These are phyloP conservation scores for Kodamaea kakaduensis DNA, from an alignment of 805 yeast species.

Conservation along the genomic window DNA sequence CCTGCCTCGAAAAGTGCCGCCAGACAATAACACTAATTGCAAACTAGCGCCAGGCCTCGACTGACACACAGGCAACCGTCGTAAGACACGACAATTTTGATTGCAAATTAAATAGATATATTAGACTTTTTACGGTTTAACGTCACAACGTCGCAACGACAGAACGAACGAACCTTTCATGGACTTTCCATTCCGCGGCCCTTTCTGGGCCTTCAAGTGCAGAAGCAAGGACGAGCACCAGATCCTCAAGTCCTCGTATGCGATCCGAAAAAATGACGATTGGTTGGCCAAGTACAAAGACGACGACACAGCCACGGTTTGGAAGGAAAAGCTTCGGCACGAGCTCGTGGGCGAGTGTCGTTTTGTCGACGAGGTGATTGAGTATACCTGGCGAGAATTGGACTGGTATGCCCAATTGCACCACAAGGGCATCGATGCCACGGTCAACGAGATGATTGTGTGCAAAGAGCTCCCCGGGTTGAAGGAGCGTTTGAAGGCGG, in stretches of 20 bases:
- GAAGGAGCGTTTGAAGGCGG: not conserved
- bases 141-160: too few species aligned
- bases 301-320: conserved; percentile 20
- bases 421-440: conserved; percentile 5
- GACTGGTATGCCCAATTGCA: conserved; percentile 13
- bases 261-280: conserved; percentile 9
- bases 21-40: conserved; percentile 38
- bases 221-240: conserved; percentile 3
- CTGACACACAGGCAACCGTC: too few species aligned
- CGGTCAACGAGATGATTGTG: conserved; percentile 1
- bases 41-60: too few species aligned
- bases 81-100: too few species aligned
- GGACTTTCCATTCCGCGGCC: too few species aligned
- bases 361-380: conserved; percentile 12
- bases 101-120: too few species aligned
- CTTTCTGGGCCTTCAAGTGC: too few species aligned
- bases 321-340: conserved; percentile 21
- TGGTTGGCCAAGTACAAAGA: conserved; percentile 25
- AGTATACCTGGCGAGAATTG: conserved; percentile 14
- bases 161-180: too few species aligned
- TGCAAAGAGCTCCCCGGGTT: conserved; percentile 5
- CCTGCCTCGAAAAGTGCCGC: too few species aligned
- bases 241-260: conserved; percentile 1
- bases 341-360: conserved; percentile 6
- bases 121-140: too few species aligned